Base-by-base conservation (phyloP, 2,329 filamentous ascomycete species). In the Aotearoamyces nothofagi region DNA sequence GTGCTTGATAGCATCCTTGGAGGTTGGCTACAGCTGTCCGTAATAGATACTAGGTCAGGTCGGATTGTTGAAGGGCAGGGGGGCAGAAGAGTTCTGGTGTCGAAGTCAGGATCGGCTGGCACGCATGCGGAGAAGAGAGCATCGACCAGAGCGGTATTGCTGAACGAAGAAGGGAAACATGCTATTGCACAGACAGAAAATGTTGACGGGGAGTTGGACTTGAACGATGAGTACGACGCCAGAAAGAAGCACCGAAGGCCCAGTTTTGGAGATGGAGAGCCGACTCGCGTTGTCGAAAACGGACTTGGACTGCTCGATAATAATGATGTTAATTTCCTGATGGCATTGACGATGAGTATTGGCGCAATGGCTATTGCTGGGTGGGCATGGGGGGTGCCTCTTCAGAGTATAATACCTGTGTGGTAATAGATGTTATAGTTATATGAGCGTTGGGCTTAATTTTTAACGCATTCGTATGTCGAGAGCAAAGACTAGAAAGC, bases 291-390 rank as follows among this genome's bases (percentile, higher is more conserved):
- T 4, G 54, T 76, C 5, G 71, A 80, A 53, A 78, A 61, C 40
- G 83, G 72, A 28, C 61, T 56, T 68, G 68, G 93, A 49, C 51
- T 92, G 36, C 59, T 98, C 33, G 84, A 92, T 53, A 98, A 98
- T 53, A 98, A 98, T 52, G 79, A 81, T 31, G 84, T 98, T 43
- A 98, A 98, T 52, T 70, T 94, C 33, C 52, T 87, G 32, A 96
- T 94, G 87, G 86, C 87, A 0, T 63, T 70, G 9, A 61, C 63
- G 4, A 86, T 92, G 69, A 93, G 81, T 48, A 39, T 84, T 11
- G 69, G 76, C 4, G 79, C 75, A 4, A 92, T 96, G 70, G 59
- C 56, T 0, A 53, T 69, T 17, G 72, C 67, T 16, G 55, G 61
- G 24, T 71, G 63, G 66, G 62, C 66, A 34, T 78, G 72, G 71